A percentile compares a stretch with the other conserved stretches of the same genome.
phyloP scores from a whole-genome alignment of 441 rosid genomes.

The Brassica hybrid region DNA sequence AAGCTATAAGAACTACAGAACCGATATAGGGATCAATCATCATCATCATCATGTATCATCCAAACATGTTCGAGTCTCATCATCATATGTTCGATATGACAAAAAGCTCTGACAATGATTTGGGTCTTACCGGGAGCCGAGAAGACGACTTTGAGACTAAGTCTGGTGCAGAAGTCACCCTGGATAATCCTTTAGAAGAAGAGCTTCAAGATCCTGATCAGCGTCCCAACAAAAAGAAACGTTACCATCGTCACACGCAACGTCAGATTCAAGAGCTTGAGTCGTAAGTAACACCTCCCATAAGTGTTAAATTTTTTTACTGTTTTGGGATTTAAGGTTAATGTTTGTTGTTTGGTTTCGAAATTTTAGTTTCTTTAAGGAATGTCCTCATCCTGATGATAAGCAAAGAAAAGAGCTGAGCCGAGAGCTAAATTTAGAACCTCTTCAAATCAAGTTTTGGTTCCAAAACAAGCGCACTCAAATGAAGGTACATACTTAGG shows the following conservation, averaged over 20 bases:
- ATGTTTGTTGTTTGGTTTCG: not conserved
- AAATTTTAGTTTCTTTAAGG: conserved; percentile 70
- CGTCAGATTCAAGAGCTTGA: conserved; percentile 92
- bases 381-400: conserved; percentile 90
- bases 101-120: conserved; percentile 59
- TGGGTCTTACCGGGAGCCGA: conserved; percentile 48
- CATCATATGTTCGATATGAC: conserved; percentile 65
- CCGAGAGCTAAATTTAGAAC: conserved; percentile 75
- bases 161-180: conserved; percentile 67
- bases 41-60: conserved; percentile 58
- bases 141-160: conserved; percentile 77
- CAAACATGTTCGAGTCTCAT: conserved; percentile 62
- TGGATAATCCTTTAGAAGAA: conserved; percentile 65
- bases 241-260: conserved; percentile 92
- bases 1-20: not conserved
- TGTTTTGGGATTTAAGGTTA: not conserved
- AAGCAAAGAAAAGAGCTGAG: conserved; percentile 89
- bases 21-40: conserved; percentile 32
- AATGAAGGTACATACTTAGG: conserved; percentile 69
- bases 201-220: conserved; percentile 70
- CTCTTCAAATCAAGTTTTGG: conserved; percentile 92
- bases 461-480: conserved; percentile 96
- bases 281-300: conserved; percentile 52
- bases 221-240: conserved; percentile 76
- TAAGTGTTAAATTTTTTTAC: not conserved